Conservation (phyloP, 371 early-diverging fungal genomes). For the Mucor mucedo region DNA sequence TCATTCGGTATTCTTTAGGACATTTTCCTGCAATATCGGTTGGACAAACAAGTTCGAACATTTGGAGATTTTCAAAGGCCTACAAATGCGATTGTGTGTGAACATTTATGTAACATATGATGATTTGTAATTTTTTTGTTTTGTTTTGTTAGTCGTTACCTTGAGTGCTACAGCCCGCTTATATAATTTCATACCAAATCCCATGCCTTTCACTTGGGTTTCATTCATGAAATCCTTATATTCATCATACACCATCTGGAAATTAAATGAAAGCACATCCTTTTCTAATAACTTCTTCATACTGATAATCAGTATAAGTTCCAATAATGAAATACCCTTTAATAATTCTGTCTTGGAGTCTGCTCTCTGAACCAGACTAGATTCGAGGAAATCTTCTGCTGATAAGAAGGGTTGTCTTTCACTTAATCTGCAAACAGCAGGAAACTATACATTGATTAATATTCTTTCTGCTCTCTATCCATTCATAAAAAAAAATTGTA, state of each 20-base stretch:
- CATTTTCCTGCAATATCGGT: constrained; percentile 64
- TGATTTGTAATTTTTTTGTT: background rate
- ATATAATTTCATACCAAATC: constrained; percentile 73
- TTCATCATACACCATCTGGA: constrained; percentile 93
- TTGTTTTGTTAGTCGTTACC: constrained; percentile 45
- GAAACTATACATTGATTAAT: constrained; percentile 45
- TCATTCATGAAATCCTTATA: constrained; percentile 81
- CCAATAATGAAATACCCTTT: constrained; percentile 78
- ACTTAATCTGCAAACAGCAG: constrained; percentile 57
- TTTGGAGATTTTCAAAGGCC: constrained; percentile 78
- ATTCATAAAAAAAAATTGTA: background rate
- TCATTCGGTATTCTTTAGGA: constrained; percentile 88
- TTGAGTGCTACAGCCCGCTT: constrained; percentile 84
- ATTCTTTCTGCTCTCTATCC: background rate
- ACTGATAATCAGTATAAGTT: constrained; percentile 80
- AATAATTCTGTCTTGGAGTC: constrained; percentile 70
- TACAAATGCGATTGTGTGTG: constrained; percentile 16
- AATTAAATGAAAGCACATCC: constrained; percentile 80
- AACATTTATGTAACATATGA: background rate
- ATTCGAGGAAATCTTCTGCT: constrained; percentile 48
- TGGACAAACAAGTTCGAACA: constrained; percentile 73
- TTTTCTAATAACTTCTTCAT: constrained; percentile 74
- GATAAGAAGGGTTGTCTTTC: constrained; percentile 49
- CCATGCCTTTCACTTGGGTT: constrained; percentile 56
- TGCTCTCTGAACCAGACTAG: constrained; percentile 49